Conservation (phyloP, 2,329 filamentous ascomycete genomes). For the Madurella fahalii region DNA sequence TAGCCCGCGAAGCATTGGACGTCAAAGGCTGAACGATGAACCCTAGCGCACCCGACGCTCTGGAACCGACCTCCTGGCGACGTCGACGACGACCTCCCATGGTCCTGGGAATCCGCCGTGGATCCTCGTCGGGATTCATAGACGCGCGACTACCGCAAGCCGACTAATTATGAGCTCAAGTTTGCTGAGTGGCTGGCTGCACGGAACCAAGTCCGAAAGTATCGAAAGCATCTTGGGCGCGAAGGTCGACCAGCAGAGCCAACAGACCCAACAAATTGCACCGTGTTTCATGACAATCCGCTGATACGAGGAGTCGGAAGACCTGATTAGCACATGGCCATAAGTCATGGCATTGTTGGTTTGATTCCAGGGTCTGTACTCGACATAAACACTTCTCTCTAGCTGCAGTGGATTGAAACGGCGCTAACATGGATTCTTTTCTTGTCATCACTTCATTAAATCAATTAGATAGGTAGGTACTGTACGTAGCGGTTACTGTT, state of each 20-base stretch:
- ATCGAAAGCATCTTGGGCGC: neutral
- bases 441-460: too few species aligned
- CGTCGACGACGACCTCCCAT: neutral
- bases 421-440: too few species aligned
- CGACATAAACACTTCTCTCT: too few species aligned
- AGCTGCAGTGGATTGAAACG: too few species aligned
- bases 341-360: neutral
- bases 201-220: too few species aligned
- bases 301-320: neutral
- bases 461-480: too few species aligned
- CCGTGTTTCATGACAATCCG: neutral
- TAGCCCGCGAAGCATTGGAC: slow-evolving; percentile 2
- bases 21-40: neutral
- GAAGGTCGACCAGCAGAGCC: neutral
- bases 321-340: neutral
- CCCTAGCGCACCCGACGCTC: slow-evolving; percentile 5
- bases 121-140: neutral
- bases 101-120: neutral
- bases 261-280: neutral
- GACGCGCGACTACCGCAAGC: slow-evolving; percentile 2
- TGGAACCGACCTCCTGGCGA: slow-evolving; percentile 1
- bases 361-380: neutral
- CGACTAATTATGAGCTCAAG: neutral
- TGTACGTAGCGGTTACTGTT: too few species aligned
- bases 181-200: too few species aligned